These are phyloP conservation scores for Trichaptum fuscoviolaceum DNA, from an alignment of 768 basidiomycete species.

Conservation along the genomic window DNA sequence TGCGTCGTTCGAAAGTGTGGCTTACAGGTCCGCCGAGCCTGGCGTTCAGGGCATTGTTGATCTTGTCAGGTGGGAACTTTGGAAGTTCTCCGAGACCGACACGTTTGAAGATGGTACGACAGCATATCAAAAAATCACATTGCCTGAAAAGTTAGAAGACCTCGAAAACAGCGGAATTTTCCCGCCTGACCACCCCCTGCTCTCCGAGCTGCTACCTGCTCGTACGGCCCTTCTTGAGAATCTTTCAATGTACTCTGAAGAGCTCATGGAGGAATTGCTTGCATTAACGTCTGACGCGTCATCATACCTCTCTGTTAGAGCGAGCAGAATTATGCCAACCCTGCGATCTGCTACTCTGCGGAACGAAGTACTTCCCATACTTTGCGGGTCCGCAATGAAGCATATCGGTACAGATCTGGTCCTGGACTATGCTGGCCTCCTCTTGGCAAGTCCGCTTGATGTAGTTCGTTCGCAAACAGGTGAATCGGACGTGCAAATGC, in stretches of 20 bases:
- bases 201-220: constrained; percentile 60
- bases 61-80: constrained; percentile 78
- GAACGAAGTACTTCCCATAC: constrained; percentile 66
- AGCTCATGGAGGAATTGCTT: constrained; percentile 71
- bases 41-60: constrained; percentile 84
- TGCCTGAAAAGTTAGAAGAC: constrained; percentile 48
- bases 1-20: constrained; percentile 62
- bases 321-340: constrained; percentile 49
- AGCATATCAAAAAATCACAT: constrained; percentile 25
- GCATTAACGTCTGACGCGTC: constrained; percentile 49
- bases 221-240: constrained; percentile 70
- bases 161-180: constrained; percentile 41
- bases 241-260: constrained; percentile 75
- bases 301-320: constrained; percentile 58
- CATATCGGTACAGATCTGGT: constrained; percentile 77
- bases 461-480: constrained; percentile 39
- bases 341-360: constrained; percentile 63
- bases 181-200: constrained; percentile 57
- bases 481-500: constrained; percentile 50
- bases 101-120: constrained; percentile 30
- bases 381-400: constrained; percentile 79
- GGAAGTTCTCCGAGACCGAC: constrained; percentile 64
- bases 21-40: constrained; percentile 71
- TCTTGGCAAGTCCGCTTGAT: constrained; percentile 75
- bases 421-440: constrained; percentile 76